Evolutionary conservation across 345 rosid species (phyloP).

Genomic region (Euphorbia tirucalli): DNA sequence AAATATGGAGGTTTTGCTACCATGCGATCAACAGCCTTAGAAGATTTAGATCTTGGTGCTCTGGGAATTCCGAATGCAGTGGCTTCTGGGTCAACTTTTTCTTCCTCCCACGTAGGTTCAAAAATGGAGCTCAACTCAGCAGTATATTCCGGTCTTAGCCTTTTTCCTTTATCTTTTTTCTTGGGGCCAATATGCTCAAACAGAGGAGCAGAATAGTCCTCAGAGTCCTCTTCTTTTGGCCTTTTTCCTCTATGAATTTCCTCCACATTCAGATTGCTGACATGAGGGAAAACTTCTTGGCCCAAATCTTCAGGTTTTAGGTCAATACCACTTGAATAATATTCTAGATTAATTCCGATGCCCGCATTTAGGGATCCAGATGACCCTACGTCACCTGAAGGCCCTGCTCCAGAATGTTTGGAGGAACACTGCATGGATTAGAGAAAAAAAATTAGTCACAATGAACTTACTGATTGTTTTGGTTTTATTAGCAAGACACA

Average conservation of each 20-base stretch:
- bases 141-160: conserved; percentile 50
- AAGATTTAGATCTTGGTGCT: conserved; percentile 39
- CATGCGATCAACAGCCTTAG: conserved; percentile 40
- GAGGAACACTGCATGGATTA: conserved; percentile 17
- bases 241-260: conserved; percentile 59
- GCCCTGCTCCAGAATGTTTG: neutral
- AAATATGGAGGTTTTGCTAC: conserved; percentile 71
- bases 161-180: conserved; percentile 50
- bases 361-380: conserved; percentile 27
- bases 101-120: conserved; percentile 45
- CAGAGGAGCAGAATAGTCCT: conserved; percentile 31
- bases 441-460: neutral
- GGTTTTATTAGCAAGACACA: too few relatives aligned
- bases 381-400: conserved; percentile 20
- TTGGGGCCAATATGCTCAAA: conserved; percentile 15
- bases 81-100: conserved; percentile 35
- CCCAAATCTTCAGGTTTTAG: conserved; percentile 42
- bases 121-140: conserved; percentile 42
- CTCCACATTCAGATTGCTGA: conserved; percentile 22
- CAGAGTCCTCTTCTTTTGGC: conserved; percentile 53
- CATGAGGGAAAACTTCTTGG: conserved; percentile 23
- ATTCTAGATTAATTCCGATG: conserved; percentile 22
- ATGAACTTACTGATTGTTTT: neutral
- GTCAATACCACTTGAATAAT: conserved; percentile 26
- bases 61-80: conserved; percentile 25